Conservation (phyloP, 257 asterid genomes). For the Solanum peruvianum region DNA sequence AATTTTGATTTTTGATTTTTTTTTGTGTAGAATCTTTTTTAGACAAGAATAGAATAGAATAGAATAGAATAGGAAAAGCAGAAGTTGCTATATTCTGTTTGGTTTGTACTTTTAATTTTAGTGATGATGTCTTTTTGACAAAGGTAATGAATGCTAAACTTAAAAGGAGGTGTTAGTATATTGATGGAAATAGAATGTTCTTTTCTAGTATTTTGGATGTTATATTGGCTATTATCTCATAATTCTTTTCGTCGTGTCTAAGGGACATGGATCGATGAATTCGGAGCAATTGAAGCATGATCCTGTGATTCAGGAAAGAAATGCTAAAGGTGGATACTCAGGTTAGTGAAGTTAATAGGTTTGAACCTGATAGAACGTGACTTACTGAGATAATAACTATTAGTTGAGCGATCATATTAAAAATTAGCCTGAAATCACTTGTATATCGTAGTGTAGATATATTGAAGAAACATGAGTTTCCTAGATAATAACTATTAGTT, state of each 20-base stretch:
- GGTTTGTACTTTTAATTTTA: not conserved
- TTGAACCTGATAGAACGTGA: not conserved
- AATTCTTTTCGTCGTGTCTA: not conserved
- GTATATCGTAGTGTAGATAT: too few relatives aligned
- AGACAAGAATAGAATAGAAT: not conserved
- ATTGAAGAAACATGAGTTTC: too few relatives aligned
- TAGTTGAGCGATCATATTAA: not conserved
- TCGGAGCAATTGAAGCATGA: conserved; percentile 33
- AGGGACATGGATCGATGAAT: conserved; percentile 26
- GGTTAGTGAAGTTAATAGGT: conserved; percentile 20
- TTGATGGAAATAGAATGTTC: not conserved
- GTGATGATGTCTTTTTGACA: not conserved
- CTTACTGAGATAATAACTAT: not conserved
- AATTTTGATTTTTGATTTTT: not conserved
- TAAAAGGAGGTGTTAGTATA: not conserved
- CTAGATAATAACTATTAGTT: too few relatives aligned
- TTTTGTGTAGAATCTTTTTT: not conserved
- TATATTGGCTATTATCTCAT: not conserved
- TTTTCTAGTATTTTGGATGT: not conserved
- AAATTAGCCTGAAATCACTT: not conserved
- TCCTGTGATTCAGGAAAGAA: conserved; percentile 25
- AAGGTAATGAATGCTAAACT: not conserved
- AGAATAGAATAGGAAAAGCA: not conserved
- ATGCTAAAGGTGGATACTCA: conserved; percentile 27
- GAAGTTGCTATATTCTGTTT: not conserved